Base-by-base conservation (phyloP, 371 early-diverging fungal species). In the Choanephora cucurbitarum region DNA sequence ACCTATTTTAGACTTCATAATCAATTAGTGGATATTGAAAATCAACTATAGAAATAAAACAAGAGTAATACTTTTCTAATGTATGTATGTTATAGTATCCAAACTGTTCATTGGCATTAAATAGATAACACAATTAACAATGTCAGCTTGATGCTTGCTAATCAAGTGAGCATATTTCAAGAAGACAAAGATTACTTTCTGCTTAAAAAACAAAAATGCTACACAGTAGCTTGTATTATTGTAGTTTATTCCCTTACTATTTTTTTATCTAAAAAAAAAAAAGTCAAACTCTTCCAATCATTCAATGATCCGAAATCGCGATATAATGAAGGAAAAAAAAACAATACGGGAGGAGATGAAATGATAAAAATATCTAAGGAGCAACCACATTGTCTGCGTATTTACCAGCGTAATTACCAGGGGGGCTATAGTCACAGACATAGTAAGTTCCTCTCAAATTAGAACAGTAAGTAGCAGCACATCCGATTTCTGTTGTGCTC, bases 1-100 rank as follows among this genome's bases (percentile, higher is more conserved):
- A 67, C 73, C 9, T 87, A 87, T 57, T 81, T 52, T 59, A 70
- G 55, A 54, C 68, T 79, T 37, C 69, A 79, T 47, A 74, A 72
- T 41, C 73, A 76, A 49, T 55, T 76, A 46, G 67, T 66, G n/a
- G 55, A 63, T 49, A 44, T 52, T 47, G 57, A 60, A 23, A 40
- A 55, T 33, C 40, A 53, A 42, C 34, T 37, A 6, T 37, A 37
- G 37, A 37, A 37, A 13, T 9, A 13, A 37, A 37, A 37, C 14
- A 37, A 48, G 48, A 41, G 11, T 7, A 37, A 14, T 3, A 37
- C 37, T 28, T 28, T 7, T 28, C 7, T 28, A n/a, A n/a, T n/a
- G n/a, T n/a, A n/a, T n/a, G n/a, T n/a, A n/a, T n/a, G n/a, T n/a
- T n/a, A n/a, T n/a, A n/a, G n/a, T n/a, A n/a, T n/a, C n/a, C n/a